Conservation (phyloP, 1,284 basidiomycete genomes). For the Cutaneotrichosporon mucoides region DNA sequence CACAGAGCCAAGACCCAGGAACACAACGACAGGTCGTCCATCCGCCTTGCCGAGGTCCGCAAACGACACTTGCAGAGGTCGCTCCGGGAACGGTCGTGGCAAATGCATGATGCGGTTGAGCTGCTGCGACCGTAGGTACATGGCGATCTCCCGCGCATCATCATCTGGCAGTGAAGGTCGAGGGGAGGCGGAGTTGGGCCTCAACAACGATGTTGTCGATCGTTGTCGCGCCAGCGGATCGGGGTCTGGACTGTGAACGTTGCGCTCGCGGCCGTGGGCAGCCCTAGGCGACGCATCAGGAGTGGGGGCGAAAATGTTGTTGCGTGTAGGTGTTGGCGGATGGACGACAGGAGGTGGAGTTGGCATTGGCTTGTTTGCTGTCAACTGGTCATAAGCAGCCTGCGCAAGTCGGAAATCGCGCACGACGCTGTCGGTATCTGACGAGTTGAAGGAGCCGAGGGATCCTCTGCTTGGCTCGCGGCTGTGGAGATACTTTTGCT, state of each 20-base stretch:
- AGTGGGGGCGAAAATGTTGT: constrained; percentile 6
- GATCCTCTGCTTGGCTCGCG: constrained; percentile 7
- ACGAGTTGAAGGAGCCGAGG: constrained; percentile 7
- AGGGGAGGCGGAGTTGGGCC: constrained; percentile 13
- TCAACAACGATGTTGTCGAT: constrained; percentile 7
- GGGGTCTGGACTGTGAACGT: constrained; percentile 1
- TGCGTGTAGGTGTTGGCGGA: background rate
- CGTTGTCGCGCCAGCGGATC: constrained; percentile 6
- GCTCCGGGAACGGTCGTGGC: constrained; percentile 57
- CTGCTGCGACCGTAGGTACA: constrained; percentile 73
- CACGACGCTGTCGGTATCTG: constrained; percentile 16
- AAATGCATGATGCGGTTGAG: constrained; percentile 78
- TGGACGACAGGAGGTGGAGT: background rate
- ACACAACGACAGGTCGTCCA: constrained; percentile 83
- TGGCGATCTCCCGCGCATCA: constrained; percentile 35
- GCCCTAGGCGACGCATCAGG: constrained; percentile 11
- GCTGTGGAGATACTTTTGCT: constrained; percentile 6
- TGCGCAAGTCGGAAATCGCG: constrained; percentile 19
- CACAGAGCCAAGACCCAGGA: constrained; percentile 89
- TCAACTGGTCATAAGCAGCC: constrained; percentile 16
- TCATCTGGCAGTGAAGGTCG: constrained; percentile 6
- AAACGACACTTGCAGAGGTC: constrained; percentile 83
- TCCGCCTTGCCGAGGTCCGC: constrained; percentile 80
- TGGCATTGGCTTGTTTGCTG: background rate
- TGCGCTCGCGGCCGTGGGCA: background rate